phyloP scores from a whole-genome alignment of 306 rosid species.

The Citrullus amarus region DNA sequence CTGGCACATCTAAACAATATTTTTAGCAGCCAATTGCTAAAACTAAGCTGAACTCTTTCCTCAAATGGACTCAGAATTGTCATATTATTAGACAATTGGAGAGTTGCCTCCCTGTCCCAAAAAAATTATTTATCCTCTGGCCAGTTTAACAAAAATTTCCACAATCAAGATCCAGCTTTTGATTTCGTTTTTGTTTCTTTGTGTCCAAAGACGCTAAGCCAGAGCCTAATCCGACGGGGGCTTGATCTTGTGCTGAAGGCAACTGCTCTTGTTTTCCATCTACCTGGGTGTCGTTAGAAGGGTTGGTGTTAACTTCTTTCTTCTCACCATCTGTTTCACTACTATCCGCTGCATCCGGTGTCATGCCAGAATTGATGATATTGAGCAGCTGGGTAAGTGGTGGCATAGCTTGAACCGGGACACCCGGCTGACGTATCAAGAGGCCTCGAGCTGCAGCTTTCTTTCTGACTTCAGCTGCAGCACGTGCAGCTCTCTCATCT shows the following conservation, averaged over 20 bases:
- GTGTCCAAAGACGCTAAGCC: conserved; percentile 61
- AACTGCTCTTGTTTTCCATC: conserved; percentile 28
- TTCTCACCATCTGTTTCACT: conserved; percentile 39
- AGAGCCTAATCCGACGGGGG: conserved; percentile 80
- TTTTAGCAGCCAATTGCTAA: conserved; percentile 9
- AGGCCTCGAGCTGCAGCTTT: conserved; percentile 92
- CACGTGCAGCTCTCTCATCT: conserved; percentile 93
- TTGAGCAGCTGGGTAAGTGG: conserved; percentile 71
- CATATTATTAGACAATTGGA: conserved; percentile 6
- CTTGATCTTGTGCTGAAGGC: conserved; percentile 23
- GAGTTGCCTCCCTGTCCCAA: conserved; percentile 11
- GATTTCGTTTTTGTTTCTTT: conserved; percentile 71
- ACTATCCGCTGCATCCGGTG: conserved; percentile 35
- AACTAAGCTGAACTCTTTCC: conserved; percentile 2
- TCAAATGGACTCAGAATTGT: conserved; percentile 6
- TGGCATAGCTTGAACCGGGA: conserved; percentile 77
- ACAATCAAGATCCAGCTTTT: conserved; percentile 50
- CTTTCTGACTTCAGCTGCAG: conserved; percentile 86
- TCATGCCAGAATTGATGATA: conserved; percentile 49
- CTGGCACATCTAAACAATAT: conserved; percentile 7
- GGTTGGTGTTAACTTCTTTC: conserved; percentile 26
- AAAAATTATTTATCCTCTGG: conserved; percentile 12
- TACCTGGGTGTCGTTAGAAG: conserved; percentile 15
- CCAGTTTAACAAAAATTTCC: conserved; percentile 17
- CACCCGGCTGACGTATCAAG: conserved; percentile 64